Evolutionary conservation across 1,284 basidiomycete species (phyloP).

Genomic region (Leccinum griseonigrum): DNA sequence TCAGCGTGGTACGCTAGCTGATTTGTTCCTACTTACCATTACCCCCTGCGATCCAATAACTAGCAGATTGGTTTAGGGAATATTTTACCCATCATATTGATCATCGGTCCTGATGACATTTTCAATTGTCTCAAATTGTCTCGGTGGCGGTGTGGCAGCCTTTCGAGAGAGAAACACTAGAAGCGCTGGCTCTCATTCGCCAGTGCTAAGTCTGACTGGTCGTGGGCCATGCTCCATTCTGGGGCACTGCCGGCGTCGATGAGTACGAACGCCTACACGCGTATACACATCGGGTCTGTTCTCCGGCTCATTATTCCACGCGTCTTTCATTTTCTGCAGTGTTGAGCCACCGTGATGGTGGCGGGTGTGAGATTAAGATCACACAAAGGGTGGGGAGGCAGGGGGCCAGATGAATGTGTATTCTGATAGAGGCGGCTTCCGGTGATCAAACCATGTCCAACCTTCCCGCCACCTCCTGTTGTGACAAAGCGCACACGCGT

Average conservation of each 20-base stretch:
- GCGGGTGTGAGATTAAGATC: slow-evolving; percentile 2
- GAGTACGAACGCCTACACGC: slow-evolving; percentile 11
- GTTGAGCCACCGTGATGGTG: slow-evolving; percentile 8
- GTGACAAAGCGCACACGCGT: background rate
- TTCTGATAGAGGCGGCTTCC: background rate
- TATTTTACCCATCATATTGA: background rate
- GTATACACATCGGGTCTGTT: background rate
- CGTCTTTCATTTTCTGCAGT: slow-evolving; percentile 20
- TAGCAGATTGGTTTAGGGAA: background rate
- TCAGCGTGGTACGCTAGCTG: background rate
- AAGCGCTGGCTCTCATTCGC: background rate
- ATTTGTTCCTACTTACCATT: background rate
- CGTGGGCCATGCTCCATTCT: slow-evolving; percentile 2
- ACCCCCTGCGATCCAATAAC: slow-evolving; percentile 5
- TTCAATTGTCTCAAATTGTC: slow-evolving; percentile 9
- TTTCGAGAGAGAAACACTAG: slow-evolving; percentile 1
- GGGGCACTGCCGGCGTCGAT: background rate
- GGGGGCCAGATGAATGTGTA: background rate
- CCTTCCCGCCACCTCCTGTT: background rate
- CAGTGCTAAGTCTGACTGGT: background rate
- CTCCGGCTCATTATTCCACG: slow-evolving; percentile 5
- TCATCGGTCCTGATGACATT: slow-evolving; percentile 5
- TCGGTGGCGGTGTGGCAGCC: slow-evolving; percentile 11
- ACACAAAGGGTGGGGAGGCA: background rate
- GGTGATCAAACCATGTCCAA: slow-evolving; percentile 16